Percentiles rank a stretch among this genome's conserved stretches.
phyloP scores from a whole-genome alignment of 345 rosid genomes.

The Lumnitzera littorea region DNA sequence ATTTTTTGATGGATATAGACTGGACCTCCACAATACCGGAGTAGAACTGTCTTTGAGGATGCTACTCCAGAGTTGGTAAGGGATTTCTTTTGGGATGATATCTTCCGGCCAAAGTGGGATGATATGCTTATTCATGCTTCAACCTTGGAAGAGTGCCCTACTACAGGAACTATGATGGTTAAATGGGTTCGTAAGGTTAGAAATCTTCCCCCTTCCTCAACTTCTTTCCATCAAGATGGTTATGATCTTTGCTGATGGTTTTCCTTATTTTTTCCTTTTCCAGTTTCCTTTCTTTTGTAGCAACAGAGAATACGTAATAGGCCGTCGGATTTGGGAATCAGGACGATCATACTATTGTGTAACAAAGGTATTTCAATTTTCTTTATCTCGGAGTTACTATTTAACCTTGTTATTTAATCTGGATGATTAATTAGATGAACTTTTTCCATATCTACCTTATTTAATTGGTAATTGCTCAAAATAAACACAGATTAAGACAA shows the following conservation, averaged over 20 bases:
- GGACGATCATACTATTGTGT: constrained; percentile 75
- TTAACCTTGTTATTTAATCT: not conserved
- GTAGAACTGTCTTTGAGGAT: constrained; percentile 83
- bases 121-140: constrained; percentile 64
- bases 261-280: constrained; percentile 6
- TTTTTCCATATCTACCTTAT: too few relatives aligned
- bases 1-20: constrained; percentile 18
- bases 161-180: constrained; percentile 75
- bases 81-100: constrained; percentile 99
- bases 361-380: constrained; percentile 58
- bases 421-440: not conserved
- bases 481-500: too few relatives aligned
- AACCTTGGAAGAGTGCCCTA: constrained; percentile 61
- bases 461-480: too few relatives aligned
- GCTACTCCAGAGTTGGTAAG: constrained; percentile 83
- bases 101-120: constrained; percentile 79
- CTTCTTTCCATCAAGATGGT: not conserved
- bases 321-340: constrained; percentile 93
- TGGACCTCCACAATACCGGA: constrained; percentile 92
- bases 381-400: not conserved
- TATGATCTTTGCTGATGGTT: not conserved
- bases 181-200: constrained; percentile 93
- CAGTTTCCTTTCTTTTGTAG: constrained; percentile 99
- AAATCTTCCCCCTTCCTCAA: not conserved
- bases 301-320: constrained; percentile 85